Percentiles rank a stretch among this genome's conserved stretches.
Conservation (phyloP, 208 protist genomes). For the Trypanosomatidae sp. region DNA sequence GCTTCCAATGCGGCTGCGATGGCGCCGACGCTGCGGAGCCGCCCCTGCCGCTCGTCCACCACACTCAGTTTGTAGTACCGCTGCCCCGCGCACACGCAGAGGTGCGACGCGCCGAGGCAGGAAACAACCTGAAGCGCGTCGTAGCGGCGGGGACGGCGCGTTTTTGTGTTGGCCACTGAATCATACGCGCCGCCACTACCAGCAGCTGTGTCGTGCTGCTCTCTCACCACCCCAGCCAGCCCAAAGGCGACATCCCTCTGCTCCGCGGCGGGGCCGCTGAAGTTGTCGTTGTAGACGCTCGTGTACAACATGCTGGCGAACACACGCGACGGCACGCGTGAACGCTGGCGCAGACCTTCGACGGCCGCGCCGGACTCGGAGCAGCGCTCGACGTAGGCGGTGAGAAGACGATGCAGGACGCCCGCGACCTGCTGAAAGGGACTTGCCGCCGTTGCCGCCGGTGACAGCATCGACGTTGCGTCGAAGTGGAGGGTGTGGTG, state of each 20-base stretch:
- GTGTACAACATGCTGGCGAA: conserved; percentile 21
- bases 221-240: neutral
- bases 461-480: too few relatives aligned
- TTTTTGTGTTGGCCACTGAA: too few relatives aligned
- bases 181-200: neutral
- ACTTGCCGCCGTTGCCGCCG: too few relatives aligned
- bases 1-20: too few relatives aligned
- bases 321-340: conserved; percentile 17
- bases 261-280: conserved; percentile 27
- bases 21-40: conserved; percentile 18
- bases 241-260: conserved; percentile 30
- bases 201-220: too few relatives aligned
- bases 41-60: conserved; percentile 32
- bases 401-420: conserved; percentile 18
- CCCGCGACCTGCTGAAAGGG: conserved; percentile 3
- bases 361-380: too few relatives aligned
- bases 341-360: too few relatives aligned
- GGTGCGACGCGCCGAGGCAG: conserved; percentile 34
- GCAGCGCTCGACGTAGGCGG: too few relatives aligned
- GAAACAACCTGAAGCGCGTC: conserved; percentile 20
- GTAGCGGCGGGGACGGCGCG: conserved; percentile 8
- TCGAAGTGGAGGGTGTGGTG: too few relatives aligned
- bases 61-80: conserved; percentile 75
- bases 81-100: conserved; percentile 71
- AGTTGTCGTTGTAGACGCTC: conserved; percentile 26